phyloP scores from a whole-genome alignment of 2,329 filamentous ascomycete species.

The Calonectria naviculata region DNA sequence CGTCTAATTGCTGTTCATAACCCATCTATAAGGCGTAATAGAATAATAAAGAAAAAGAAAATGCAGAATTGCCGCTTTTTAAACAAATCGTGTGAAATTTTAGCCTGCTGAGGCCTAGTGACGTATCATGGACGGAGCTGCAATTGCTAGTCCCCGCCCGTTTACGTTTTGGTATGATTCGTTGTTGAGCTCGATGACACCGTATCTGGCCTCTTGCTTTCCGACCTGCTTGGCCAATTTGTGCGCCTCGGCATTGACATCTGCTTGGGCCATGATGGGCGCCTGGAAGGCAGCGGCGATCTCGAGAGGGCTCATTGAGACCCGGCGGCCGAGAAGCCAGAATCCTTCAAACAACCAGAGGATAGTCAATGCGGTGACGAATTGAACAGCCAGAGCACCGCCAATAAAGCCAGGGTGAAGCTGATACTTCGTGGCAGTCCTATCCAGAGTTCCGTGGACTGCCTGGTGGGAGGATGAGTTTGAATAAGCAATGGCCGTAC shows the following conservation, averaged over 20 bases:
- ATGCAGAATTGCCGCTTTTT: not conserved
- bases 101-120: not conserved
- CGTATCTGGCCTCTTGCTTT: not conserved
- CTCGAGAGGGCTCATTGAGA: constrained; percentile 16
- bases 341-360: constrained; percentile 10
- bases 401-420: not conserved
- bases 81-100: not conserved
- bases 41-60: not conserved
- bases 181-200: not conserved
- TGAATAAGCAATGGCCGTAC: constrained; percentile 13
- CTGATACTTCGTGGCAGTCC: not conserved
- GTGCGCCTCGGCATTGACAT: constrained; percentile 4
- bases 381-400: not conserved
- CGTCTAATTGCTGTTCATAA: not conserved
- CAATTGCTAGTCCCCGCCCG: not conserved
- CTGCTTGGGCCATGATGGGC: not conserved
- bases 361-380: not conserved
- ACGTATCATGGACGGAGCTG: not conserved
- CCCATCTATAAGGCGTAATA: not conserved
- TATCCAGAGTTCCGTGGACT: not conserved
- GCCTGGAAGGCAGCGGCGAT: constrained; percentile 15
- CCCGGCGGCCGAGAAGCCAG: constrained; percentile 7
- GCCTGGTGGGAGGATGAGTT: not conserved
- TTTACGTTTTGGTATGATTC: not conserved
- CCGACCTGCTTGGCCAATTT: constrained; percentile 19